Evolutionary conservation across 2,329 filamentous ascomycete genomes (phyloP), one percentile per base, ranked within the genome.

Genomic region (Scedosporium dehoogii): DNA sequence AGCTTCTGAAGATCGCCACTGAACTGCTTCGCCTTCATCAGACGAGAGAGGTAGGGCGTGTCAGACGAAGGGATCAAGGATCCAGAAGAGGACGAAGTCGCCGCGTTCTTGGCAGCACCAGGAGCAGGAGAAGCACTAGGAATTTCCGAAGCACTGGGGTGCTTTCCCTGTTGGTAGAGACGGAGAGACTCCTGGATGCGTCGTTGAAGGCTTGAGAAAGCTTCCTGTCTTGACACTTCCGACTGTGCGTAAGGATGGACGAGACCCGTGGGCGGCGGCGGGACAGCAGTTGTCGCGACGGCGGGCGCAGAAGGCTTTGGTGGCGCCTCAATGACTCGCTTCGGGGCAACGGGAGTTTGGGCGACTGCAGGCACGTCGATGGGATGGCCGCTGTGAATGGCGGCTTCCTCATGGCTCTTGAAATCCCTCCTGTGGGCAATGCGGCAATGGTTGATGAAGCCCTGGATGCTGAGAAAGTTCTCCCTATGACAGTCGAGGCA

Each of bases 391-490:
- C 91, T 96, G 64, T 90, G 89, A 62, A 92, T 82, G 41, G 93
- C 94, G 65, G 94, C 94, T 70, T 92, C 91, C 73, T 97, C 93
- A 70, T 99, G 94, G 69, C 91, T 97, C 76, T 96, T 93, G 79
- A 92, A 97, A 66, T 96, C 92, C 64, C 91, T 84, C 72, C 89
- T 90, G 76, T 99, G 94, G 27, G 92, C 92, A 69, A 99, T 97
- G 63, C 94, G 91, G 73, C 93, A 97, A 72, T 99, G 94, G 71
- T 99, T 99, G 77, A 99, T 94, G 76, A 97, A 97, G n/a, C 94
- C 94, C 74, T 97, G 94, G 0, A 92, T 96, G 76, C 92, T 97
- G 62, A 89, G 92, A 71, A 97, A 97, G 73, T 97, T 91, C 72
- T 91, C 90, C 66, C 93, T 84, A 59, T 91, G 83, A 74, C 94